phyloP scores from a whole-genome alignment of 1,139 yeast species.

The Taphrina confusa region DNA sequence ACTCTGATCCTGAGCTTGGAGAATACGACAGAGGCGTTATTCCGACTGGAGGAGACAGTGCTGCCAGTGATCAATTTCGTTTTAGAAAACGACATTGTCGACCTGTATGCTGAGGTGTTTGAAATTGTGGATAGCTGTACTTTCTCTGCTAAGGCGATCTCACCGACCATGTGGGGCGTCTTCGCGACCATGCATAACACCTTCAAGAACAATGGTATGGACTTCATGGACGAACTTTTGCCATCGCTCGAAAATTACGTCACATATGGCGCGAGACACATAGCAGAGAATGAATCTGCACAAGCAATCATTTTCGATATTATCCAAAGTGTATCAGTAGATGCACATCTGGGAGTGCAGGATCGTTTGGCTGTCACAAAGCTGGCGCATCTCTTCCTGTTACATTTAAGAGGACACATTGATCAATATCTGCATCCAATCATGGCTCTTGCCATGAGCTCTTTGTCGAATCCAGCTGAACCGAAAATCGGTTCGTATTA shows the following conservation, averaged over 20 bases:
- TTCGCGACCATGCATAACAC: constrained; percentile 59
- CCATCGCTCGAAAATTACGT: constrained; percentile 76
- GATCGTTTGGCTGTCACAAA: constrained; percentile 58
- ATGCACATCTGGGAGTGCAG: constrained; percentile 53
- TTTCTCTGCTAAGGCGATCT: constrained; percentile 67
- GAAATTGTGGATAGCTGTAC: constrained; percentile 86
- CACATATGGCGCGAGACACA: constrained; percentile 64
- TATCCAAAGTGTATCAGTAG: constrained; percentile 45
- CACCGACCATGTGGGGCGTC: constrained; percentile 75
- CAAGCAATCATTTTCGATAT: constrained; percentile 47
- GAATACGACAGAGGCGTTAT: constrained; percentile 68
- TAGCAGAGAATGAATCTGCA: constrained; percentile 49
- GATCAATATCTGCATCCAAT: constrained; percentile 51
- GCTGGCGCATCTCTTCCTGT: constrained; percentile 58
- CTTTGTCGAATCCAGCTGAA: constrained; percentile 41
- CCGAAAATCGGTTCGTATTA: constrained; percentile 43
- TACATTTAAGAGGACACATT: constrained; percentile 53
- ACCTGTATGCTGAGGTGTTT: constrained; percentile 66
- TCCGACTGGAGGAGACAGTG: constrained; percentile 68
- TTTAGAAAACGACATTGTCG: constrained; percentile 52
- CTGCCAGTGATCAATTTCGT: constrained; percentile 73
- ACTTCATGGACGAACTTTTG: constrained; percentile 73
- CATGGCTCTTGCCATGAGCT: constrained; percentile 46
- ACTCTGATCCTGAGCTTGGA: constrained; percentile 87
- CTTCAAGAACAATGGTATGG: constrained; percentile 56